phyloP scores from a whole-genome alignment of 257 asterid genomes.

The Nicotiana knightiana region DNA sequence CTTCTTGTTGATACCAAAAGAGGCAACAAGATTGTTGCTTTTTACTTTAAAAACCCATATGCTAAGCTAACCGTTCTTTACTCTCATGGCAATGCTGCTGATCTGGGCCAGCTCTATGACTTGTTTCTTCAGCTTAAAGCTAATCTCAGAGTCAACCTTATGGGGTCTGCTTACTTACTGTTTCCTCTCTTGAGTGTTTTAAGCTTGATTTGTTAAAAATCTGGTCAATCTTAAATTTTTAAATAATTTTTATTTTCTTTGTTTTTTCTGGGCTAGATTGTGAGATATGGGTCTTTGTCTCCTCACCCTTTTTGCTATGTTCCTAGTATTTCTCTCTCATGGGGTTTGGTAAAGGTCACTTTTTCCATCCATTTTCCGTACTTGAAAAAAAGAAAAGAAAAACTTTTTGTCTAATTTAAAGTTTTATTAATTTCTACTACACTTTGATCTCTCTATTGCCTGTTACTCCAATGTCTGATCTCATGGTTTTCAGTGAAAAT shows the following conservation, averaged over 20 bases:
- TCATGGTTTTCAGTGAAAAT: constrained; percentile 4
- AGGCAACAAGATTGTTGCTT: constrained; percentile 90
- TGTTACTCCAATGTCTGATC: background rate
- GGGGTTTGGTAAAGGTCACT: constrained; percentile 22
- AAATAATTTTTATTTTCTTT: background rate
- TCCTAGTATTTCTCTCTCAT: constrained; percentile 9
- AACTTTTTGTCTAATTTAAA: background rate
- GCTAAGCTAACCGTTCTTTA: constrained; percentile 85
- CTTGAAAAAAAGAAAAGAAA: background rate
- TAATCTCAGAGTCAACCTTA: constrained; percentile 88
- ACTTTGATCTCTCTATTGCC: background rate
- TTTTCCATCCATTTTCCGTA: constrained; percentile 15
- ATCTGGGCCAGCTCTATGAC: constrained; percentile 97
- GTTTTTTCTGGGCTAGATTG: background rate
- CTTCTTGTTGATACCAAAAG: constrained; percentile 53
- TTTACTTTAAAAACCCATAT: constrained; percentile 76
- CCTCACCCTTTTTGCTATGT: constrained; percentile 1
- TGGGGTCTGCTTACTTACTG: constrained; percentile 51
- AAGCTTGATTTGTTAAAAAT: constrained; percentile 1
- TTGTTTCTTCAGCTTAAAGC: constrained; percentile 94
- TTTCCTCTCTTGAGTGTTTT: background rate
- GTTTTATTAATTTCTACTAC: background rate
- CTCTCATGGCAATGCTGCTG: constrained; percentile 98
- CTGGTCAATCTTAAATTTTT: background rate
- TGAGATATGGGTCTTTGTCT: constrained; percentile 12